Evolutionary conservation across 768 basidiomycete genomes (phyloP), one percentile per base, ranked within the genome.

Genomic region (Tulasnella sp.): DNA sequence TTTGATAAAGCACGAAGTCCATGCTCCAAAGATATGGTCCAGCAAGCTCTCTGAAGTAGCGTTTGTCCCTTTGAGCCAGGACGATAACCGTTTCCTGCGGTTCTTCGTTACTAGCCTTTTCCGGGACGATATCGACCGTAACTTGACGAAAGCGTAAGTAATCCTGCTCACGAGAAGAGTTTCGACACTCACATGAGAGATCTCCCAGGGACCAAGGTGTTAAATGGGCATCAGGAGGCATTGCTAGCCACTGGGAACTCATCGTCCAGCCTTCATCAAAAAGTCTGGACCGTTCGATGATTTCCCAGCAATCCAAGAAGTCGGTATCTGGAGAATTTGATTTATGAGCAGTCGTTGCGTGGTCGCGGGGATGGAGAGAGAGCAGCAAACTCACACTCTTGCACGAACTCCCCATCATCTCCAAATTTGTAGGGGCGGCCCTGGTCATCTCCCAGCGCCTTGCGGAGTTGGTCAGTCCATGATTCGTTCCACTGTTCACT

Each of bases 131-230:
- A 5, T 87, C 85, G 82, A 91, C 88, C 0, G 87, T 89, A 83
- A 89, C 90, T 91, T 77, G 37, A 14, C 24, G 76, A 78, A 42
- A 40, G n/a, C 18, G 54, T 46, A 40, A 28, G 46, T 8, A 41
- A 4, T 69, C 34, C 11, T 73, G n/a, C 22, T 8, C 16, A 7
- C n/a, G 8, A 28, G 34, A 48, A 72, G 9, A 72, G 58, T 16
- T 18, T 9, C 14, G 34, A 22, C n/a, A 78, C 89, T 44, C 80
- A 90, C 90, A 91, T 9, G 89, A 88, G 11, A 91, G 86, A 80
- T 91, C 90, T n/a, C 90, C 90, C 75, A 86, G 89, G 7, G 87
- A 87, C 89, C 89, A 91, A 0, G 89, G 89, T 50, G 87, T 73
- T 16, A 88, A 87, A 42, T 88, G 85, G 9, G 88, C 86, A n/a